Conservation (phyloP, 108 stramenopile genomes). For the Nannochloropsis salina region DNA sequence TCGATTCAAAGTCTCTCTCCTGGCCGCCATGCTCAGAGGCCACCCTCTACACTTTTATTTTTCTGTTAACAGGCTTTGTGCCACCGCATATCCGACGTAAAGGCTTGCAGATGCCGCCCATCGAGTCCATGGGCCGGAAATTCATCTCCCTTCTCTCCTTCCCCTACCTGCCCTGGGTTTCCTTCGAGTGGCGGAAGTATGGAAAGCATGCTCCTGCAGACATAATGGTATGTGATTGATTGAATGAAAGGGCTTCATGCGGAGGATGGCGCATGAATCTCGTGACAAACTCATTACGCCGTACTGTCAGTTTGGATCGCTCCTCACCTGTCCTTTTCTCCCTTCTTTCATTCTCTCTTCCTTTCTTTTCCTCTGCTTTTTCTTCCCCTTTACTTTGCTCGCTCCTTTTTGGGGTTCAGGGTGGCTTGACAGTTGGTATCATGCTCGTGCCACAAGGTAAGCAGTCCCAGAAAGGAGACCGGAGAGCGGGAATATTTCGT, state of each 20-base stretch:
- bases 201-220: not conserved
- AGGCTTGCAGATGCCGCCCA: constrained; percentile 19
- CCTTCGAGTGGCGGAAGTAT: not conserved
- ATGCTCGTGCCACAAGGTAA: constrained; percentile 20
- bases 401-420: not conserved
- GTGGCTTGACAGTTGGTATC: not conserved
- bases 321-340: not conserved
- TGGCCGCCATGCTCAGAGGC: no score
- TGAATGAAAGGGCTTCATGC: no score
- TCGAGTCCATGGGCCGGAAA: constrained; percentile 9
- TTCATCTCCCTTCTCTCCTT: constrained; percentile 5
- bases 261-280: no score
- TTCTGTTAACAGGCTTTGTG: not conserved
- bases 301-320: no score
- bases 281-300: no score
- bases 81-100: constrained; percentile 19
- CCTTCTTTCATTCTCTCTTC: not conserved
- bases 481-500: not conserved
- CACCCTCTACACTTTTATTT: no score
- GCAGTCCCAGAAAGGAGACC: not conserved
- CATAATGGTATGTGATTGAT: not conserved
- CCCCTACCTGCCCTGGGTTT: constrained; percentile 14
- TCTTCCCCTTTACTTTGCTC: not conserved
- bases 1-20: no score
- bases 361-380: not conserved